These are phyloP conservation scores for Quercus phellos DNA, from an alignment of 331 rosid genomes.

Conservation along the genomic window DNA sequence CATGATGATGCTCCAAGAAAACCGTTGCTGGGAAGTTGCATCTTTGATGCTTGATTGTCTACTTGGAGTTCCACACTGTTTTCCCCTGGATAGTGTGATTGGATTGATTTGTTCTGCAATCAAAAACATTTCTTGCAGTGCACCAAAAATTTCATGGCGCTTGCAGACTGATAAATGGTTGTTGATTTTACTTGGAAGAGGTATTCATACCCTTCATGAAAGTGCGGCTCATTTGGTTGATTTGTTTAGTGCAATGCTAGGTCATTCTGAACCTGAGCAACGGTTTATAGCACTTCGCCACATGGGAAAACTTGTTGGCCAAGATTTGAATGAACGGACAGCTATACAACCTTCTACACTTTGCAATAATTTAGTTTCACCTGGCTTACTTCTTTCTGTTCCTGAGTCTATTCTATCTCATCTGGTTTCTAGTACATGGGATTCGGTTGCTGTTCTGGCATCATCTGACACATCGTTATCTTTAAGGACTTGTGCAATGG, in stretches of 20 bases:
- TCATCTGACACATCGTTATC: conserved; percentile 62
- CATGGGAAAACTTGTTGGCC: conserved; percentile 68
- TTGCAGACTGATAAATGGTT: conserved; percentile 79
- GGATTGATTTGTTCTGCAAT: conserved; percentile 61
- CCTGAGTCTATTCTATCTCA: conserved; percentile 48
- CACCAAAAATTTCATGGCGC: conserved; percentile 86
- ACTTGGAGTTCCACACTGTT: conserved; percentile 48
- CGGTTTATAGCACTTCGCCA: conserved; percentile 66
- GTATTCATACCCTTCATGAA: conserved; percentile 47
- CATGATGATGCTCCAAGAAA: conserved; percentile 57
- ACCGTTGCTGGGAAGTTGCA: conserved; percentile 87
- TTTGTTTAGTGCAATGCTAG: conserved; percentile 65
- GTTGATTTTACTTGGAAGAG: conserved; percentile 48
- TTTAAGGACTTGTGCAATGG: conserved; percentile 65
- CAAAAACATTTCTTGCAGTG: conserved; percentile 52
- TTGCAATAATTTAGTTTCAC: conserved; percentile 34
- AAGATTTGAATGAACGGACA: conserved; percentile 42
- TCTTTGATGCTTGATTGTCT: conserved; percentile 74
- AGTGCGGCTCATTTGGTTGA: conserved; percentile 58
- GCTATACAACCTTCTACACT: conserved; percentile 30
- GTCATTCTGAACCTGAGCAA: conserved; percentile 93
- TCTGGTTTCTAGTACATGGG: conserved; percentile 89
- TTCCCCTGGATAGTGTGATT: conserved; percentile 51
- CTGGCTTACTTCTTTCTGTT: conserved; percentile 33
- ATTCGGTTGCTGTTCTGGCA: conserved; percentile 65